phyloP scores from a whole-genome alignment of 345 rosid genomes.

The Mallotus nudiflorus region DNA sequence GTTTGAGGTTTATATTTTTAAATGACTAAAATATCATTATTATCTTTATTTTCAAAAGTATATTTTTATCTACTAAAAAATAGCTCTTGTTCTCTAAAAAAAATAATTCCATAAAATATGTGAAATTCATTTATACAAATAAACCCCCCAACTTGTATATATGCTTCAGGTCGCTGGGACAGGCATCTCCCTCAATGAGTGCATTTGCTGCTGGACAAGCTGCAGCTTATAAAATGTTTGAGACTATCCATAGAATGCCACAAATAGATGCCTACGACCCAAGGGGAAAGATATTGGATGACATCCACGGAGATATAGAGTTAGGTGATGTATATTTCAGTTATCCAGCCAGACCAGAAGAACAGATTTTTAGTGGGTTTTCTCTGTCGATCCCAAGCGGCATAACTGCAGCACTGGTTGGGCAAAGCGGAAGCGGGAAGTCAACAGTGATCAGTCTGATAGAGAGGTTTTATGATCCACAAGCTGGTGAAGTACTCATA shows the following conservation, averaged over 20 bases:
- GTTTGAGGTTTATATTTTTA: too few relatives aligned
- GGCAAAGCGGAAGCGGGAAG: slow-evolving; percentile 64
- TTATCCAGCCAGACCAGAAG: slow-evolving; percentile 57
- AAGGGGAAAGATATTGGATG: slow-evolving; percentile 38
- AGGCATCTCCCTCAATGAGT: slow-evolving; percentile 24
- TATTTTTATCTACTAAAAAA: too few relatives aligned
- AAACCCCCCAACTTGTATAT: too few relatives aligned
- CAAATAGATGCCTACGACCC: slow-evolving; percentile 44
- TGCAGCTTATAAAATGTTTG: slow-evolving; percentile 44
- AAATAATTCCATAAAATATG: too few relatives aligned
- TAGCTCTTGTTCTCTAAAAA: too few relatives aligned
- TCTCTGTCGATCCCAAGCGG: slow-evolving; percentile 42
- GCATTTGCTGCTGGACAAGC: slow-evolving; percentile 33
- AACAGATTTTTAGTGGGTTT: slow-evolving; percentile 41
- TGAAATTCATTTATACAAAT: too few relatives aligned
- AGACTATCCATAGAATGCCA: slow-evolving; percentile 43
- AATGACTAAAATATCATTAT: too few relatives aligned
- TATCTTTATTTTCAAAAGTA: too few relatives aligned
- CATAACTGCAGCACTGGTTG: slow-evolving; percentile 46
- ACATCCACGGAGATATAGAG: slow-evolving; percentile 46
- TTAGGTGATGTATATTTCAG: slow-evolving; percentile 41
- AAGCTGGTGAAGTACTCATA: slow-evolving; percentile 45
- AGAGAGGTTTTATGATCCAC: slow-evolving; percentile 51
- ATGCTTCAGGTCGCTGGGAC: slow-evolving; percentile 74
- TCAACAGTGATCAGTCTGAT: slow-evolving; percentile 41